Percentiles rank a stretch among this genome's conserved stretches.
phyloP scores from a whole-genome alignment of 2,329 filamentous ascomycete species.

The Penicillium brevicompactum region DNA sequence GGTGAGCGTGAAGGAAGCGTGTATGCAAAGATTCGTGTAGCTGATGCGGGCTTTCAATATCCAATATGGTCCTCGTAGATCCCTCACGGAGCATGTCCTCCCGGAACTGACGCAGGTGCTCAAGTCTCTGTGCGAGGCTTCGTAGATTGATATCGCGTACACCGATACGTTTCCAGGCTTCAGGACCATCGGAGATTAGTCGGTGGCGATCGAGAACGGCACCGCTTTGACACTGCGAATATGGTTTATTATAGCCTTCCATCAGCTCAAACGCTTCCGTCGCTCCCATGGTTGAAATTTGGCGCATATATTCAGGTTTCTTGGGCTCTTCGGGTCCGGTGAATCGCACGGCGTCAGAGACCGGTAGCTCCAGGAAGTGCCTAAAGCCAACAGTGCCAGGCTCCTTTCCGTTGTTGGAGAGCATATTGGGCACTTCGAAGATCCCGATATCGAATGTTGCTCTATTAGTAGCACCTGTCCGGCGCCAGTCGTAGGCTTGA shows the following conservation, averaged over 20 bases:
- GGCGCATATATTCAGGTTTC: slow-evolving; percentile 20
- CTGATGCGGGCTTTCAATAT: slow-evolving; percentile 34
- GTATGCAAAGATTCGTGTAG: slow-evolving; percentile 40
- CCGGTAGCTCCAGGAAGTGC: slow-evolving; percentile 50
- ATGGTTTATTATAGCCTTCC: slow-evolving; percentile 36
- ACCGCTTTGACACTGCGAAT: slow-evolving; percentile 39
- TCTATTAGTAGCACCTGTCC: slow-evolving; percentile 31
- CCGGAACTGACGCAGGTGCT: slow-evolving; percentile 36
- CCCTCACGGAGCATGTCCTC: slow-evolving; percentile 35
- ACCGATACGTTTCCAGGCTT: slow-evolving; percentile 45
- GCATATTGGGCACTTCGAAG: slow-evolving; percentile 54
- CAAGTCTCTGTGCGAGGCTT: slow-evolving; percentile 37
- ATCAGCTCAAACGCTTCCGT: slow-evolving; percentile 38
- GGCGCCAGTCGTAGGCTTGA: slow-evolving; percentile 25
- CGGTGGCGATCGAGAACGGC: slow-evolving; percentile 38
- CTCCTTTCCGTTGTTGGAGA: slow-evolving; percentile 48
- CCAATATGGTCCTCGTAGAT: slow-evolving; percentile 37
- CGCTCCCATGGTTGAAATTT: slow-evolving; percentile 29
- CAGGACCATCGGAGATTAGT: slow-evolving; percentile 41
- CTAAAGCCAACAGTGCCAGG: slow-evolving; percentile 50
- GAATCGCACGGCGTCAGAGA: slow-evolving; percentile 39
- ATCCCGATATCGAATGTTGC: slow-evolving; percentile 48
- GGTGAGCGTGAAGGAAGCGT: slow-evolving; percentile 41
- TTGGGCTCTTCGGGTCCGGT: slow-evolving; percentile 23
- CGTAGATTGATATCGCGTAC: slow-evolving; percentile 41